Base-by-base conservation (phyloP, 2,329 filamentous ascomycete species). In the Stachybotrys elegans region DNA sequence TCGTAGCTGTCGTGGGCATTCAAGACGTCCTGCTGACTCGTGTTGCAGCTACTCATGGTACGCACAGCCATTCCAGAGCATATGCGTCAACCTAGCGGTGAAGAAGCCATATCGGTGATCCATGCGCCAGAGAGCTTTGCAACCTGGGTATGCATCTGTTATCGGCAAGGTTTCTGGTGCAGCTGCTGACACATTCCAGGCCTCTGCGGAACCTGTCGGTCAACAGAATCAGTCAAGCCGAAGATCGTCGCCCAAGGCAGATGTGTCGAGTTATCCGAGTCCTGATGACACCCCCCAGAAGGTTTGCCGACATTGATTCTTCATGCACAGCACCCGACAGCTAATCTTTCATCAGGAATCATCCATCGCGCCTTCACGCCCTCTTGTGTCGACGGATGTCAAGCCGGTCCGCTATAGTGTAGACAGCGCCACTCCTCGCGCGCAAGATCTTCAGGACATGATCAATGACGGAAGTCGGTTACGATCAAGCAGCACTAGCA, bases 21-120 rank as follows among this genome's bases (percentile, higher is more conserved):
- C n/a, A 20, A 31, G 22, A 19, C 22, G 34, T 9, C 43, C 43
- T 21, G 37, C 45, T 57, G 22, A 58, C n/a, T n/a, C n/a, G n/a
- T 40, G 5, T 34, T 8, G 17, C 49, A 78, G 73, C 62, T 76
- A 36, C 62, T 72, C 44, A 72, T 77, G 68, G 63, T 82, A 14
- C 70, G 68, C 42, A 84, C 81, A 5, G 77, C 74, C 48, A 56
- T 84, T 9, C 67, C 79, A 3, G 78, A 80, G 34, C 69, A 73
- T 47, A 57, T 84, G 61, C 70, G 82, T 59, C 73, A 75, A 42
- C 68, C 70, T 43, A 76, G 77, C 20, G 83, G 82, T 48, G 88
- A 95, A 52, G 88, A 91, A 53, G 84, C 89, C 20, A 78, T 88
- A 43, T 96, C 91, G 2, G 91, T 95, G 43, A 95, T 96, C 53